These are phyloP conservation scores for Metschnikowia arizonensis DNA, from an alignment of 805 yeast species.

Conservation along the genomic window DNA sequence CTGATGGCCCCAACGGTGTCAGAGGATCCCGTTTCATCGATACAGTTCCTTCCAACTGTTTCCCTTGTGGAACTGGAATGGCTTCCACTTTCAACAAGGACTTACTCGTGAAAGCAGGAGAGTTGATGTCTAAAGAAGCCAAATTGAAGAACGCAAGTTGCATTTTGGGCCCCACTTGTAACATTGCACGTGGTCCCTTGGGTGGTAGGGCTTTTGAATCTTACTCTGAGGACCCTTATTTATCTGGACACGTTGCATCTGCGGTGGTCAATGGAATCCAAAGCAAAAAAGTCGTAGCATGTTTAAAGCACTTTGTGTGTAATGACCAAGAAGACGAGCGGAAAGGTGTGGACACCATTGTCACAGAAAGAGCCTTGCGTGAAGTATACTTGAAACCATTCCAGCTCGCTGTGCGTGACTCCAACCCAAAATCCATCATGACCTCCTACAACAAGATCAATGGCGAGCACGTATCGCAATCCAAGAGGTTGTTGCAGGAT, in stretches of 20 bases:
- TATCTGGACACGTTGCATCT: slow-evolving; percentile 46
- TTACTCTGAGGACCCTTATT: slow-evolving; percentile 57
- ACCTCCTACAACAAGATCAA: slow-evolving; percentile 61
- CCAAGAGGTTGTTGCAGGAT: slow-evolving; percentile 39
- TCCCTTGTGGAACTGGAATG: slow-evolving; percentile 59
- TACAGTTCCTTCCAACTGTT: slow-evolving; percentile 51
- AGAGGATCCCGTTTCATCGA: slow-evolving; percentile 55
- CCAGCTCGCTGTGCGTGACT: slow-evolving; percentile 50
- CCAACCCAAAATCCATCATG: slow-evolving; percentile 56
- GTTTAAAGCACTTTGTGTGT: slow-evolving; percentile 59
- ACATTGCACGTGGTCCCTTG: slow-evolving; percentile 53
- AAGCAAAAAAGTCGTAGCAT: slow-evolving; percentile 46
- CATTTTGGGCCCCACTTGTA: slow-evolving; percentile 41
- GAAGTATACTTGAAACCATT: slow-evolving; percentile 64
- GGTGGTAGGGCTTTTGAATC: slow-evolving; percentile 65
- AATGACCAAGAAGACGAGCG: slow-evolving; percentile 61
- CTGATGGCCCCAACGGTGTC: slow-evolving; percentile 64
- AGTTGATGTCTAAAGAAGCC: slow-evolving; percentile 52
- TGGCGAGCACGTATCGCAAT: slow-evolving; percentile 54
- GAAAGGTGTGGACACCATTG: slow-evolving; percentile 42
- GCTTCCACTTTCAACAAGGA: slow-evolving; percentile 55
- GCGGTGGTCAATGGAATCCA: slow-evolving; percentile 54
- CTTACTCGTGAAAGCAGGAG: slow-evolving; percentile 47
- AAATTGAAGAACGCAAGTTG: slow-evolving; percentile 50
- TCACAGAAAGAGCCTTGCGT: slow-evolving; percentile 59